Evolutionary conservation across 148 eudicot species (phyloP), one percentile per base, ranked within the genome.

Genomic region (Rhododendron kiyosumense): DNA sequence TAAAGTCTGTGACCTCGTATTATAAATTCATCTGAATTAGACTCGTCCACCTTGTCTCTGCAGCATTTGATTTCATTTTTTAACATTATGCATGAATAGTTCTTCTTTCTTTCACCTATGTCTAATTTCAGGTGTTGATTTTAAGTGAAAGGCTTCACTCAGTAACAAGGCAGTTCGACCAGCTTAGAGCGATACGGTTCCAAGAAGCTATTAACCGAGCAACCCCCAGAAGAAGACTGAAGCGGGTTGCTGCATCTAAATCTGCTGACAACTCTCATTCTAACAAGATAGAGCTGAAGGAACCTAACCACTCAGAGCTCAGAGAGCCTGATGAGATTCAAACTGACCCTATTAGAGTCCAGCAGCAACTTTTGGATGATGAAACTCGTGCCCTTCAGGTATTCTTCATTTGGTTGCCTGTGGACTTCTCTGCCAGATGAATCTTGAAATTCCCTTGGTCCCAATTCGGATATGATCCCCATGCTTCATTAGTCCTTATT

Each of bases 361-460:
- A 93, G 84, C 94, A 97, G 81, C 96, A 97, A 84, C 92, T 94
- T 87, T 87, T 93, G 87, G 98, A 97, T 85, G 96, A 97, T 79
- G 99, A 97, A 89, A 97, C 99, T 26, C 95, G 93, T 71, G 93
- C 96, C 82, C 98, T 97, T 87, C 99, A 97, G 98, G 99, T 97
- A 87, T 85, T 84, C 67, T 34, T 45, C 48, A 51, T 65, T 67
- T 41, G 74, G 84, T 54, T 61, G 36, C 36, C 84, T 81, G 57
- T 69, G 49, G 73, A 59, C 22, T 71, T 69, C 57, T 83, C 67
- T 48, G 17, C 57, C 32, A 49, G 20, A 71, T 30, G 38, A 71
- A 30, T 71, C 20, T 41, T 30, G 36, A 30, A 30, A 30, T 71
- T 71, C 41, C 20, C 7, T 32, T 30, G 41, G 76, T 30, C 7